A percentile compares a stretch with the other conserved stretches of the same genome.
These are phyloP conservation scores for Pleurotus tuoliensis DNA, from an alignment of 768 basidiomycete species.

Conservation along the genomic window DNA sequence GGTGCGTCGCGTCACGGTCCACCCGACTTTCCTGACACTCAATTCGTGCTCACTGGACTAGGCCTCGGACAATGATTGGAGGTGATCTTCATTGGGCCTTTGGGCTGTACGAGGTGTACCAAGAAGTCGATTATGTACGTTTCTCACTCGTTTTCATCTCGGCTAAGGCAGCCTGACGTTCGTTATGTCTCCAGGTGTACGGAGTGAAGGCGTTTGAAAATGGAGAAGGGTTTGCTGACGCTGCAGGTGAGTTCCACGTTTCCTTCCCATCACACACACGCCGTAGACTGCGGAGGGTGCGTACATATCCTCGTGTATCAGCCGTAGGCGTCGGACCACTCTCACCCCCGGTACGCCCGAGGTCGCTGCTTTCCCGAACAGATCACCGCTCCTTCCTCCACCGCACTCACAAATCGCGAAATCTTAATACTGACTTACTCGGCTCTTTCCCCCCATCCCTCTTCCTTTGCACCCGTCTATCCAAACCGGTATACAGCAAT, in stretches of 20 bases:
- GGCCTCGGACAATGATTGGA: slow-evolving; percentile 45
- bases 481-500: slow-evolving; percentile 39
- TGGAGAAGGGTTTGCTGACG: slow-evolving; percentile 70
- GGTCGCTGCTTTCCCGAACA: not conserved
- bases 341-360: not conserved
- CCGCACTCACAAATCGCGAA: not conserved
- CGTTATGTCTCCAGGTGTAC: slow-evolving; percentile 47
- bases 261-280: not conserved
- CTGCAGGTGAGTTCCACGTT: slow-evolving; percentile 51
- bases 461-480: no score
- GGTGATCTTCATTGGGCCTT: slow-evolving; percentile 86
- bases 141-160: slow-evolving; percentile 6
- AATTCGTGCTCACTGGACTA: slow-evolving; percentile 11
- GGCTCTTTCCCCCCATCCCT: not conserved
- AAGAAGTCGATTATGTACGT: slow-evolving; percentile 40
- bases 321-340: not conserved
- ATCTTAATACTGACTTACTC: not conserved
- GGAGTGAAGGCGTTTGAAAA: slow-evolving; percentile 60
- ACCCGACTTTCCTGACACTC: slow-evolving; percentile 37
- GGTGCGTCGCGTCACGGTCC: slow-evolving; percentile 16
- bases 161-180: not conserved
- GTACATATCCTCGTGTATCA: no score
- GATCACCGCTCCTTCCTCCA: not conserved
- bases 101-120: slow-evolving; percentile 69
- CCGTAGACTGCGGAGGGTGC: no score